phyloP scores from a whole-genome alignment of 2,329 filamentous ascomycete species.

The Trichoderma afroharzianum region DNA sequence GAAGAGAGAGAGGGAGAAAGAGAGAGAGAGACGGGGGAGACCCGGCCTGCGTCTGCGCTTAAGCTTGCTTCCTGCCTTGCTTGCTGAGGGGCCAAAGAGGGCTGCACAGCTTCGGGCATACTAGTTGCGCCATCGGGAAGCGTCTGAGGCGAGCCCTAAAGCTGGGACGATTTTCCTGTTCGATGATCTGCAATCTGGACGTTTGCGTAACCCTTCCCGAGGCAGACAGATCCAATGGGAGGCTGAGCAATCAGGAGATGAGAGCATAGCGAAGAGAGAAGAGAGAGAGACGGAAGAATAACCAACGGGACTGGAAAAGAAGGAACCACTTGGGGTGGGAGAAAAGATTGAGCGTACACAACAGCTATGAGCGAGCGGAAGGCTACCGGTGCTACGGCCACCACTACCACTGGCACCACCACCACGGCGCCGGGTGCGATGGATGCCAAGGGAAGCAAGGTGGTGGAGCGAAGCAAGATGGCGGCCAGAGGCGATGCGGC shows the following conservation, averaged over 20 bases:
- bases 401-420: slow-evolving; percentile 5
- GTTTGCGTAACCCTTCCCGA: slow-evolving; percentile 18
- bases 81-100: neutral
- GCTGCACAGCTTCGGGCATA: slow-evolving; percentile 10
- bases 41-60: neutral
- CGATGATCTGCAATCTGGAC: slow-evolving; percentile 8
- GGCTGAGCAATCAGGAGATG: slow-evolving; percentile 1
- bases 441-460: slow-evolving; percentile 32
- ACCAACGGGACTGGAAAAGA: neutral
- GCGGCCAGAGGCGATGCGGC: slow-evolving; percentile 30
- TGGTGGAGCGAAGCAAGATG: slow-evolving; percentile 24
- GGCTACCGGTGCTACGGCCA: slow-evolving; percentile 24
- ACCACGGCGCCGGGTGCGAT: slow-evolving; percentile 20
- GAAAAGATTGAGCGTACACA: slow-evolving; percentile 16
- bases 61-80: neutral
- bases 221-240: slow-evolving; percentile 18
- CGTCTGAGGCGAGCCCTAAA: neutral
- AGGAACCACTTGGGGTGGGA: neutral
- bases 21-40: neutral
- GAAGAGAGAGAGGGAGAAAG: neutral
- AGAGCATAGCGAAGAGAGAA: neutral
- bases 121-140: slow-evolving; percentile 5
- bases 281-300: neutral
- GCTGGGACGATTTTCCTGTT: neutral
- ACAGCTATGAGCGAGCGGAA: slow-evolving; percentile 33